phyloP scores from a whole-genome alignment of 2,329 filamentous ascomycete species.

The Epichloe bromicola region DNA sequence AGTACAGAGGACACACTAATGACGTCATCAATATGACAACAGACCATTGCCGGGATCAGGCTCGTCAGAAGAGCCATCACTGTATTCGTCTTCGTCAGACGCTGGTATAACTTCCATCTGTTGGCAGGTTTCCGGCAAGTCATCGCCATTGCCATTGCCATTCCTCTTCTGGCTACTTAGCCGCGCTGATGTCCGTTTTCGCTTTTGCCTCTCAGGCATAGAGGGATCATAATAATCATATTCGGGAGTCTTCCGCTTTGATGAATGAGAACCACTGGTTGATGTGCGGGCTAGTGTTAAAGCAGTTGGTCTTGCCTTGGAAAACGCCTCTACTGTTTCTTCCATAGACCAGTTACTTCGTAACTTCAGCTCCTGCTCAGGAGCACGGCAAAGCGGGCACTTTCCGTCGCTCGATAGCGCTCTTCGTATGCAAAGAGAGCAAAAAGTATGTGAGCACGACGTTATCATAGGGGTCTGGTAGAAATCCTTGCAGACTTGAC shows the following conservation, averaged over 20 bases:
- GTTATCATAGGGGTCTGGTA: conserved; percentile 95
- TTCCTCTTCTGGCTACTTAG: conserved; percentile 29
- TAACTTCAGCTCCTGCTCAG: conserved; percentile 73
- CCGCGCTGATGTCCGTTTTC: conserved; percentile 38
- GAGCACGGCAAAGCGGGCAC: conserved; percentile 70
- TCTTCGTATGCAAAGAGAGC: conserved; percentile 85
- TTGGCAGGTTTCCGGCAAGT: background rate
- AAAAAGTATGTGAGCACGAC: conserved; percentile 90
- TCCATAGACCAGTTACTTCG: conserved; percentile 75
- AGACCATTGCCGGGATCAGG: conserved; percentile 16
- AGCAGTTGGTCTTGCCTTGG: conserved; percentile 46
- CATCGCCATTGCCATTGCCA: conserved; percentile 11
- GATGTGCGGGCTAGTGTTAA: conserved; percentile 47
- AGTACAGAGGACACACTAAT: background rate
- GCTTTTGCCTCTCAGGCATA: conserved; percentile 28
- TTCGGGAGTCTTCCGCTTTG: conserved; percentile 39
- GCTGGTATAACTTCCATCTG: background rate
- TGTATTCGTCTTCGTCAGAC: conserved; percentile 10
- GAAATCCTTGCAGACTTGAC: conserved; percentile 97
- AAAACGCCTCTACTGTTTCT: conserved; percentile 72
- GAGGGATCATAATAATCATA: conserved; percentile 16
- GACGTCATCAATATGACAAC: conserved; percentile 7
- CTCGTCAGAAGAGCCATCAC: conserved; percentile 16
- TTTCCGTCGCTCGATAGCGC: conserved; percentile 72
- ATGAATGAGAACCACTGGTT: conserved; percentile 7